Evolutionary conservation across 1,284 basidiomycete genomes (phyloP), one percentile per base, ranked within the genome.

Genomic region (Erythrobasidium hasegawianum): DNA sequence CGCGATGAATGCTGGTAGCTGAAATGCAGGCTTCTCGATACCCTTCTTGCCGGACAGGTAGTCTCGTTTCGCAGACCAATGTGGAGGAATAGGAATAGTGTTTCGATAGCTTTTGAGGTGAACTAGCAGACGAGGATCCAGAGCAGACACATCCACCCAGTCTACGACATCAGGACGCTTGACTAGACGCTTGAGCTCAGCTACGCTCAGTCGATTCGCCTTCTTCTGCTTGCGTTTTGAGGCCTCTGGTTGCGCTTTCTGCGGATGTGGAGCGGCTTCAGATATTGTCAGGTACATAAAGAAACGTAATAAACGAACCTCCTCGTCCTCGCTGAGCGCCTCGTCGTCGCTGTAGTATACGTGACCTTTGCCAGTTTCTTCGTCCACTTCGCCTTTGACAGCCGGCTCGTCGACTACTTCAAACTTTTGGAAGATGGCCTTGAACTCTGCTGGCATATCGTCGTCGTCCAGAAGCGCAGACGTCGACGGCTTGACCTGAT

Each of bases 141-240:
- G 82, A 9, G 96, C 93, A 16, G 92, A 91, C 55, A 94, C 89
- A 77, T 99, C 95, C 38, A 91, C 94, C 93, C 94, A 97, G 77
- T 99, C 95, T 57, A 99, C 96, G 14, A 97, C 90, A 77, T 98
- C 95, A 1, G 95, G 94, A 74, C 96, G 92, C 75, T 89, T 87
- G 66, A 97, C 94, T 55, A 97, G 85, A 73, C 96, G 92, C 78
- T 99, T 99, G 72, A 98, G 85, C 76, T 98, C 95, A 0, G 96
- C 90, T 9, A 98, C 95, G 0, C 89, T 92, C 1, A 97, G 81
- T 39, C 92, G 82, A 67, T 85, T 85, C 74, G 90, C 80, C 78
- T 92, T 92, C 68, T 89, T 86, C 71, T 88, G 87, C 76, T 93
- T 94, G 79, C 91, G 90, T 80, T 93, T 93, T 2, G 90, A 93